Evolutionary conservation across 495 filamentous ascomycete species (phyloP).

Genomic region (Podospora appendiculata): DNA sequence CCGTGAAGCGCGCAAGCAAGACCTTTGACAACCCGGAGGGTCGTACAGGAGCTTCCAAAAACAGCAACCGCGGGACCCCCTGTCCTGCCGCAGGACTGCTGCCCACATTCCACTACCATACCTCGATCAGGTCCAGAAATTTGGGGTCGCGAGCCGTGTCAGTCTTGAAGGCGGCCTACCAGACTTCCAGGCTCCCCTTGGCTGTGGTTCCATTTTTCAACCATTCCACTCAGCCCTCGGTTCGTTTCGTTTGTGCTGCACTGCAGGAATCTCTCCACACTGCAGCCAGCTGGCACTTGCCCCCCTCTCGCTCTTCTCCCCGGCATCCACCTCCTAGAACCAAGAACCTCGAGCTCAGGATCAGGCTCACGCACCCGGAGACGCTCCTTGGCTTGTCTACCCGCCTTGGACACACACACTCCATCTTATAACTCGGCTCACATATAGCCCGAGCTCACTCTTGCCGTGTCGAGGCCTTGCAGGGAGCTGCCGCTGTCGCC

Average conservation of each 20-base stretch:
- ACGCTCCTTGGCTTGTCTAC: constrained; percentile 1
- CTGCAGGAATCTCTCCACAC: constrained; percentile 23
- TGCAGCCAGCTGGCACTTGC: constrained; percentile 16
- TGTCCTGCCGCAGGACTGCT: constrained; percentile 1
- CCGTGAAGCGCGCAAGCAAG: constrained; percentile 12
- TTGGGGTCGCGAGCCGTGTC: constrained; percentile 23
- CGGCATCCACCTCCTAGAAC: constrained; percentile 1
- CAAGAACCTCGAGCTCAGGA: background rate
- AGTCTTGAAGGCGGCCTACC: constrained; percentile 20
- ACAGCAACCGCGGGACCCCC: constrained; percentile 25
- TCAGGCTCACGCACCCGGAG: constrained; percentile 1
- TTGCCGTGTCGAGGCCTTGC: constrained; percentile 16
- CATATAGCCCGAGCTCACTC: constrained; percentile 4
- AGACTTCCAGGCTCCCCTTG: constrained; percentile 11
- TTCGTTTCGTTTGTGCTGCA: constrained; percentile 23
- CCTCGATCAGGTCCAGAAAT: constrained; percentile 25
- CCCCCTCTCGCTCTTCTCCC: background rate
- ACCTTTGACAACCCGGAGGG: constrained; percentile 17
- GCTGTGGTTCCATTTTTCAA: constrained; percentile 23
- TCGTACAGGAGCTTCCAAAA: constrained; percentile 31
- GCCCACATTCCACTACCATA: constrained; percentile 16
- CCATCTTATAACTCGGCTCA: background rate
- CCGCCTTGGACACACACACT: background rate
- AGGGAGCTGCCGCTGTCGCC: constrained; percentile 12
- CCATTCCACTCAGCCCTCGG: constrained; percentile 21